These are phyloP conservation scores for Coleophoma eucalyptorum DNA, from an alignment of 2,329 filamentous ascomycete genomes.

Conservation along the genomic window DNA sequence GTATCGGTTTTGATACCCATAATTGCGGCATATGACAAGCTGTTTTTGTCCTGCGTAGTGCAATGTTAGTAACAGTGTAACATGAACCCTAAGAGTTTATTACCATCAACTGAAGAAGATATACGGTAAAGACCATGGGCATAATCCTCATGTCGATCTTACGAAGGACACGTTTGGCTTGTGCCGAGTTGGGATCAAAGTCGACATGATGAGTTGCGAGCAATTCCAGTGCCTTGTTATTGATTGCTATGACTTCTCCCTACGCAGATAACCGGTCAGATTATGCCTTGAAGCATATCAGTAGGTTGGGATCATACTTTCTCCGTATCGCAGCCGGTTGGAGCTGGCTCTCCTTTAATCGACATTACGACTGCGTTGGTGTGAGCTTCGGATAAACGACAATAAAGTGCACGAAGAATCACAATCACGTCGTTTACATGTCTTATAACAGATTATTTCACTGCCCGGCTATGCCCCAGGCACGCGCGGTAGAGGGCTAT, in stretches of 20 bases:
- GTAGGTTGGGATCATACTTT: too few species aligned
- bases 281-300: too few species aligned
- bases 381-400: too few species aligned
- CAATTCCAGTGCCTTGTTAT: conserved; percentile 1
- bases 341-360: too few species aligned
- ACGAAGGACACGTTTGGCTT: conserved; percentile 8
- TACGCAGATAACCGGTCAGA: not conserved
- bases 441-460: too few species aligned
- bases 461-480: too few species aligned
- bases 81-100: not conserved
- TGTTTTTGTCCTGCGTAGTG: not conserved
- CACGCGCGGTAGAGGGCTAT: too few species aligned
- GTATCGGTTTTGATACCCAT: conserved; percentile 2
- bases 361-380: too few species aligned
- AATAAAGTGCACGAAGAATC: too few species aligned
- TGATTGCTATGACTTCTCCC: conserved; percentile 6
- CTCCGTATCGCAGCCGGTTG: too few species aligned
- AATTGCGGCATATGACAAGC: conserved; percentile 1
- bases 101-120: conserved; percentile 5
- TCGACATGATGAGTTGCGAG: conserved; percentile 1
- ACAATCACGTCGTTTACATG: too few species aligned
- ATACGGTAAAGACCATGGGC: conserved; percentile 7
- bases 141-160: conserved; percentile 10
- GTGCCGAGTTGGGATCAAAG: conserved; percentile 7
- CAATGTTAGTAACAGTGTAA: too few species aligned